Evolutionary conservation across 2,329 filamentous ascomycete genomes (phyloP).

Genomic region (Magnaporthiopsis incrustans): DNA sequence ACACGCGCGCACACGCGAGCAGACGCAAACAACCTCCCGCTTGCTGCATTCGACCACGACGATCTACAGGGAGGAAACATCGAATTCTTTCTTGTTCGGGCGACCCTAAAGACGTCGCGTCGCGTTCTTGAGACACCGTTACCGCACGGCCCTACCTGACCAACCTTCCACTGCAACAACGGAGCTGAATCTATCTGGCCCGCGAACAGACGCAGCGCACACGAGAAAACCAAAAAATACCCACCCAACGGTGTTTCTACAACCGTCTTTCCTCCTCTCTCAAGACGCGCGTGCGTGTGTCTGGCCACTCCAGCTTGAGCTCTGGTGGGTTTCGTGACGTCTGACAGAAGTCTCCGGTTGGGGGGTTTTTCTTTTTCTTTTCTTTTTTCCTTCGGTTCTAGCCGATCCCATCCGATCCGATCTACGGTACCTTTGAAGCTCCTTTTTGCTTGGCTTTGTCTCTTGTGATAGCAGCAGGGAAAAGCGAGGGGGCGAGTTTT

Average conservation of each 20-base stretch:
- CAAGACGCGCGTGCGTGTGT: no score
- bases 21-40: background rate
- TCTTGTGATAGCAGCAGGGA: background rate
- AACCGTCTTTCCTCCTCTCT: background rate
- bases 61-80: background rate
- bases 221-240: constrained; percentile 6
- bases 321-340: background rate
- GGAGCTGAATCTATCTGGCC: background rate
- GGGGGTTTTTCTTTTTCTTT: background rate
- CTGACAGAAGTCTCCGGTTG: background rate
- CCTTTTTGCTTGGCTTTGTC: constrained; percentile 1
- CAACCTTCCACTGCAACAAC: constrained; percentile 3
- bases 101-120: constrained; percentile 1
- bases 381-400: constrained; percentile 6
- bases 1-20: no score
- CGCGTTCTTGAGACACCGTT: constrained; percentile 12
- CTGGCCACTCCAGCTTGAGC: background rate
- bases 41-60: background rate
- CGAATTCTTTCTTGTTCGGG: background rate
- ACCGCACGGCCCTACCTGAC: constrained; percentile 15
- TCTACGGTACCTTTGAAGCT: background rate
- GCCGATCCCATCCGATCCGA: constrained; percentile 4
- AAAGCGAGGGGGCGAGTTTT: constrained; percentile 9
- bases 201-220: background rate
- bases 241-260: background rate